Percentiles rank a stretch among this genome's conserved stretches.
These are phyloP conservation scores for Paramecium primaurelia DNA, from an alignment of 73 alveolate species.

Conservation along the genomic window DNA sequence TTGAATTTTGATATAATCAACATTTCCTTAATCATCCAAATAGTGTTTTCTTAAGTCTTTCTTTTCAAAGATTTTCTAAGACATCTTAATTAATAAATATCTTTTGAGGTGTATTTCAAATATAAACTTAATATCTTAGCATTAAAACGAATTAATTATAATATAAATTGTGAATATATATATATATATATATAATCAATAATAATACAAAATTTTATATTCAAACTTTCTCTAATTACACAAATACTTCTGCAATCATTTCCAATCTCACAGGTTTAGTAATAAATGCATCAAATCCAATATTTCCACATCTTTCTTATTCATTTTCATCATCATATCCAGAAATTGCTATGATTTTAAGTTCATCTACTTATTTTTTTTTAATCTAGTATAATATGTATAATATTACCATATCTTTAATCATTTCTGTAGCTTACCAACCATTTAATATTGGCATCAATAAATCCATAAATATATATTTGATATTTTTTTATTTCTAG, in stretches of 20 bases:
- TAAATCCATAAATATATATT: conserved; percentile 38
- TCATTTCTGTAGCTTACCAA: conserved; percentile 39
- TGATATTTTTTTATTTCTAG: neutral
- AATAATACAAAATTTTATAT: conserved; percentile 3
- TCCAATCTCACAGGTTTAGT: conserved; percentile 16
- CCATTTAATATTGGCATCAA: conserved; percentile 60
- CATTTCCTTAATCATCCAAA: neutral
- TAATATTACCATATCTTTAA: conserved; percentile 9
- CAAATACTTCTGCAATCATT: conserved; percentile 35
- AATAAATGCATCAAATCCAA: conserved; percentile 32
- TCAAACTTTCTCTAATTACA: neutral
- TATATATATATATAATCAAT: neutral
- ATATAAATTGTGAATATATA: neutral
- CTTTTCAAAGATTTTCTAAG: neutral
- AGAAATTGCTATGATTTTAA: neutral
- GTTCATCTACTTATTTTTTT: neutral
- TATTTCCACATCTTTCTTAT: conserved; percentile 13
- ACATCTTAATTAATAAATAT: neutral
- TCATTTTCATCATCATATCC: conserved; percentile 47
- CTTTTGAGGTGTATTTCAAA: neutral
- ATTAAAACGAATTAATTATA: neutral
- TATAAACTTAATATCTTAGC: neutral
- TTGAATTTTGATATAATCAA: neutral
- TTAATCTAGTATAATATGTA: neutral
- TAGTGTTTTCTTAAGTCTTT: neutral